phyloP scores from a whole-genome alignment of 2,329 filamentous ascomycete species.

The Penicillium sumatraense region DNA sequence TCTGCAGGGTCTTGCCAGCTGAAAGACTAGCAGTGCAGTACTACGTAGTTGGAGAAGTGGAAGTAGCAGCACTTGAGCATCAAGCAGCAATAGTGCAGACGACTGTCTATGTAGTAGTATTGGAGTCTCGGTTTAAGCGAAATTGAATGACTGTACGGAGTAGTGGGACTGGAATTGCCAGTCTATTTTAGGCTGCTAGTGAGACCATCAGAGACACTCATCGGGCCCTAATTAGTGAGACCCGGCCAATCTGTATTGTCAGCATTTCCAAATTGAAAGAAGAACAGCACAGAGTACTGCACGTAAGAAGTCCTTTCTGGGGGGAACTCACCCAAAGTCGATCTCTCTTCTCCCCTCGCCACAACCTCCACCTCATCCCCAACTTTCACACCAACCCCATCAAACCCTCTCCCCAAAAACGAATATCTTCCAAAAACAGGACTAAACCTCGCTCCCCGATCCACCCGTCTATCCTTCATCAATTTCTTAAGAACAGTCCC shows the following conservation, averaged over 20 bases:
- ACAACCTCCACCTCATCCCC: constrained; percentile 62
- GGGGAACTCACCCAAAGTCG: constrained; percentile 60
- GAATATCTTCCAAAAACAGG: constrained; percentile 76
- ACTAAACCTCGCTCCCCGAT: constrained; percentile 68
- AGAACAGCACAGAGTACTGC: too few species aligned
- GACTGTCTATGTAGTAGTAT: too few species aligned
- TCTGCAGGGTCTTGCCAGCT: not conserved
- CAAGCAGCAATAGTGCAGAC: too few species aligned
- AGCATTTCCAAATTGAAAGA: too few species aligned
- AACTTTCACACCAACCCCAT: constrained; percentile 38
- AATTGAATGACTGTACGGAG: too few species aligned
- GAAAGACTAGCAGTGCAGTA: not conserved
- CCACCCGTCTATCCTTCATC: constrained; percentile 71
- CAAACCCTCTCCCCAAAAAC: constrained; percentile 53
- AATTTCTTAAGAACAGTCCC: constrained; percentile 71
- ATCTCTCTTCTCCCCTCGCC: constrained; percentile 56
- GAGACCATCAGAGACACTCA: too few species aligned
- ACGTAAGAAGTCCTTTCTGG: too few species aligned
- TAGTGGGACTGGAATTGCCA: too few species aligned
- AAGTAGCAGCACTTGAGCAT: too few species aligned
- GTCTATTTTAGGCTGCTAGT: too few species aligned
- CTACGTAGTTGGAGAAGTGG: too few species aligned
- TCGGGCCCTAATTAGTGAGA: constrained; percentile 25
- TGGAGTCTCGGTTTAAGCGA: too few species aligned
- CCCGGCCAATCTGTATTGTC: constrained; percentile 40